Percentiles rank a stretch among this genome's conserved stretches.
Evolutionary conservation across 2,329 filamentous ascomycete genomes (phyloP).

Genomic region (Amphichorda felina): DNA sequence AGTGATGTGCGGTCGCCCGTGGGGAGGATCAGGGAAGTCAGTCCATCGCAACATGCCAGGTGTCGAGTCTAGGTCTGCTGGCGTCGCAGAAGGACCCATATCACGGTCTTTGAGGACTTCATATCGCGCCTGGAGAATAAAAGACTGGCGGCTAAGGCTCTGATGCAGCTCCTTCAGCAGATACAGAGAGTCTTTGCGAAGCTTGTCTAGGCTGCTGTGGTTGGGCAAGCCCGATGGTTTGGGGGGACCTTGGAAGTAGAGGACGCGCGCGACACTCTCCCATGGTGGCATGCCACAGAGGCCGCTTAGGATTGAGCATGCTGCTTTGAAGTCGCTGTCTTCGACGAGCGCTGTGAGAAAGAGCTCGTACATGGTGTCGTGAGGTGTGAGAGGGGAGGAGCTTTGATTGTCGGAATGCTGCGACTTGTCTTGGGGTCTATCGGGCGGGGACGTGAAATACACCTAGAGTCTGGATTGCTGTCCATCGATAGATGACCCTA

Average conservation of each 20-base stretch:
- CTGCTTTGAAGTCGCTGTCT: constrained; percentile 34
- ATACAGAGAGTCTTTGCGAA: constrained; percentile 21
- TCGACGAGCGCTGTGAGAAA: constrained; percentile 43
- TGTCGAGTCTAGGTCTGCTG: constrained; percentile 26
- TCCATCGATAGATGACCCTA: too few species aligned
- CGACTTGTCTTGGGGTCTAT: too few species aligned
- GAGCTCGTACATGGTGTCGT: constrained; percentile 40
- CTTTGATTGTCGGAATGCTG: neutral
- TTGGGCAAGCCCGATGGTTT: constrained; percentile 33
- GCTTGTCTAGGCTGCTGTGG: constrained; percentile 23
- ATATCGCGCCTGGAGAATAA: constrained; percentile 42
- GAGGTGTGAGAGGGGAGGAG: too few species aligned
- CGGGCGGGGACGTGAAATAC: too few species aligned
- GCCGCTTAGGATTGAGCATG: constrained; percentile 41
- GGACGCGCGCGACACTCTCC: constrained; percentile 34
- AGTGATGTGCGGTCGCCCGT: constrained; percentile 30
- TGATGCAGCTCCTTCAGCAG: constrained; percentile 43
- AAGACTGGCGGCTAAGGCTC: constrained; percentile 43
- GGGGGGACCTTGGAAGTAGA: constrained; percentile 39
- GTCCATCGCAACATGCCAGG: constrained; percentile 43
- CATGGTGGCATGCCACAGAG: constrained; percentile 44
- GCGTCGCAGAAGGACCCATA: constrained; percentile 23
- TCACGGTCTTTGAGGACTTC: constrained; percentile 35
- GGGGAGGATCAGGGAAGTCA: constrained; percentile 47
- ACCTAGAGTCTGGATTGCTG: too few species aligned